Evolutionary conservation across 805 yeast genomes (phyloP).

Genomic region (Candida sithepensis): DNA sequence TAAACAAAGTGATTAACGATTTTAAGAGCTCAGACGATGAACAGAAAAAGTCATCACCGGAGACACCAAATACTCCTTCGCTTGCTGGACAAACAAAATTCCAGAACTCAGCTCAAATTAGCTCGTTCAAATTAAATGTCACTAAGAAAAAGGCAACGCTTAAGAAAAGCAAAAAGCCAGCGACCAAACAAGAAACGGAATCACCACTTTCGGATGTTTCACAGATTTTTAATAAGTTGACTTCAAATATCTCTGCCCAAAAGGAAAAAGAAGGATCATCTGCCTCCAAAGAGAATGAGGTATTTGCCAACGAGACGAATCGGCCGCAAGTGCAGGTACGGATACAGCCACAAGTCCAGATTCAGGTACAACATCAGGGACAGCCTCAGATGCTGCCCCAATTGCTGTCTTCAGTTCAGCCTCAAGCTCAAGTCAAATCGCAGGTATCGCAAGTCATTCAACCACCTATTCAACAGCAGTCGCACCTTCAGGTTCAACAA

Average conservation of each 20-base stretch:
- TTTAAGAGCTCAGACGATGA: constrained; percentile 2
- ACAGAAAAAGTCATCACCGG: neutral
- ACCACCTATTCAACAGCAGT: neutral
- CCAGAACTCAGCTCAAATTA: neutral
- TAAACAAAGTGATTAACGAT: constrained; percentile 10
- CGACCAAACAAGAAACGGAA: neutral
- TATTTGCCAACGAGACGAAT: too few species aligned
- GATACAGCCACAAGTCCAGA: neutral
- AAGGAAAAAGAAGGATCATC: neutral
- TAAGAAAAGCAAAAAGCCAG: neutral
- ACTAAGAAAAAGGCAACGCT: neutral
- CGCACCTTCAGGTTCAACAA: neutral
- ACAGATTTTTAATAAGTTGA: neutral
- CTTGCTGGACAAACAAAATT: too few species aligned
- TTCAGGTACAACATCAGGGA: neutral
- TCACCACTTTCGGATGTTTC: neutral
- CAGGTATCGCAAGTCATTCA: neutral
- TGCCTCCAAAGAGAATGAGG: neutral
- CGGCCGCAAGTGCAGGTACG: neutral
- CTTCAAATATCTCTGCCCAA: neutral
- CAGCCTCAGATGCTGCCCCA: too few species aligned
- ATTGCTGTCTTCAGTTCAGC: too few species aligned
- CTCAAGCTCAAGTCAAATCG: neutral
- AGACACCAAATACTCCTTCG: neutral
- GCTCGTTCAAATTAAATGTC: neutral